phyloP scores from a whole-genome alignment of 2,329 filamentous ascomycete genomes.

The Calonectria montana region DNA sequence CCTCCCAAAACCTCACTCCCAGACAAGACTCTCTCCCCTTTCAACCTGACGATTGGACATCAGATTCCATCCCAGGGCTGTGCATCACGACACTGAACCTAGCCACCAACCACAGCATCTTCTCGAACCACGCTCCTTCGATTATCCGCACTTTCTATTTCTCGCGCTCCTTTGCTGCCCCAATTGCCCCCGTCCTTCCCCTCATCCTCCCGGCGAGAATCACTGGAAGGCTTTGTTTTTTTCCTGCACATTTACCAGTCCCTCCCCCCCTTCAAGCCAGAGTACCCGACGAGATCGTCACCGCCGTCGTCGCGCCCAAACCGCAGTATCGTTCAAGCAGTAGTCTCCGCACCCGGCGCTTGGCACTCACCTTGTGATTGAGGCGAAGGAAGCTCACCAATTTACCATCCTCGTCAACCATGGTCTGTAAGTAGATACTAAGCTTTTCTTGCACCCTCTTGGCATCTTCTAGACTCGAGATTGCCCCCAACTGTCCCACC shows the following conservation, averaged over 20 bases:
- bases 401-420: background rate
- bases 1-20: background rate
- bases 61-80: background rate
- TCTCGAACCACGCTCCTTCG: background rate
- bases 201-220: slow-evolving; percentile 11
- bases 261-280: background rate
- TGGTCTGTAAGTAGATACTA: slow-evolving; percentile 21
- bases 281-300: background rate
- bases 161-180: background rate
- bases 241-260: background rate
- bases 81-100: background rate
- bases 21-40: background rate
- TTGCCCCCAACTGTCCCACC: slow-evolving; percentile 1
- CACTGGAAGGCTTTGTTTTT: background rate
- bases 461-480: slow-evolving; percentile 1
- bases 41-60: slow-evolving; percentile 9
- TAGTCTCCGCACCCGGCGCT: background rate
- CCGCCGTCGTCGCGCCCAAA: background rate
- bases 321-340: slow-evolving; percentile 1
- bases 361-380: background rate
- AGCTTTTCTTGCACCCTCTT: slow-evolving; percentile 10
- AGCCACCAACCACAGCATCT: background rate
- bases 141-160: background rate
- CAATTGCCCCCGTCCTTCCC: background rate
- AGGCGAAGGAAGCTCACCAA: background rate